Evolutionary conservation across 768 basidiomycete species (phyloP).

Genomic region (Russula earlei): DNA sequence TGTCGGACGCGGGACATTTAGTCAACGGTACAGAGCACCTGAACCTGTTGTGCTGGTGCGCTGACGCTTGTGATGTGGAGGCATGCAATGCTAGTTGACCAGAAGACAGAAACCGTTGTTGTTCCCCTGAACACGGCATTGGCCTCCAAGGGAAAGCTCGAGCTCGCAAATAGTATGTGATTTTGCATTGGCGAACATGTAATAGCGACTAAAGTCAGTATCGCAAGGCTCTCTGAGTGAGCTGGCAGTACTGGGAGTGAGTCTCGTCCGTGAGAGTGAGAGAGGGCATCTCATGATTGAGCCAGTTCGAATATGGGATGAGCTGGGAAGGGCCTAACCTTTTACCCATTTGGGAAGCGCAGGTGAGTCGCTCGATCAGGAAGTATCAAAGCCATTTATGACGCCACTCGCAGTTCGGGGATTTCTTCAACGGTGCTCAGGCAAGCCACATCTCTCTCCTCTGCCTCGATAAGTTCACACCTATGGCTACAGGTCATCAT

Average conservation of each 20-base stretch:
- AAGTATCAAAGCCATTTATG: background rate
- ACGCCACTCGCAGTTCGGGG: constrained; percentile 55
- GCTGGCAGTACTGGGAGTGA: constrained; percentile 77
- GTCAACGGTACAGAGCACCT: constrained; percentile 43
- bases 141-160: constrained; percentile 50
- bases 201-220: background rate
- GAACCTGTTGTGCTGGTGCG: background rate
- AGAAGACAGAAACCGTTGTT: constrained; percentile 66
- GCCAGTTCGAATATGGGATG: constrained; percentile 80
- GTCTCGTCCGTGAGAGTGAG: constrained; percentile 22
- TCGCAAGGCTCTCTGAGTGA: constrained; percentile 73
- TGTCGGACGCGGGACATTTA: constrained; percentile 85
- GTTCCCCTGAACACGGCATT: constrained; percentile 75
- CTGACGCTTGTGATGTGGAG: constrained; percentile 23
- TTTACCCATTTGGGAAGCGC: constrained; percentile 88
- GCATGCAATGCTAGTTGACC: constrained; percentile 90
- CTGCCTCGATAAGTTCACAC: background rate
- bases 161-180: constrained; percentile 75
- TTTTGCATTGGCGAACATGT: background rate
- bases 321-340: constrained; percentile 82
- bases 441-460: constrained; percentile 22
- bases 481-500: constrained; percentile 52
- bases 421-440: constrained; percentile 89
- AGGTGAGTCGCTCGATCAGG: constrained; percentile 35
- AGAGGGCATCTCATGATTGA: background rate